A percentile compares a stretch with the other conserved stretches of the same genome.
Conservation (phyloP, 192 early-diverging fungal species). For the Mortierella claussenii region DNA sequence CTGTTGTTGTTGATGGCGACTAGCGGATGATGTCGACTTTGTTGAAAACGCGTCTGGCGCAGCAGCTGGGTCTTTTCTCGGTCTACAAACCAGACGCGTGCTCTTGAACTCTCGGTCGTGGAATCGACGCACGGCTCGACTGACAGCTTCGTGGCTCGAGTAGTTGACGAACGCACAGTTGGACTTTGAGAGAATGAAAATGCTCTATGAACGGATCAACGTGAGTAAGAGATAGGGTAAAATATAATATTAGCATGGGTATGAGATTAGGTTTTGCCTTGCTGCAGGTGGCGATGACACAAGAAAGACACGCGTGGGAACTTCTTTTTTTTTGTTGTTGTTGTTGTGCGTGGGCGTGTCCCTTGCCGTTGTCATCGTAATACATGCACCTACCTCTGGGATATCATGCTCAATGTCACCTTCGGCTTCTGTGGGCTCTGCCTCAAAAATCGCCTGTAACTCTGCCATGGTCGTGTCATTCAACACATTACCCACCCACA, state of each 20-base stretch:
- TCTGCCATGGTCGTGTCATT: slow-evolving; percentile 57
- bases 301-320: no score
- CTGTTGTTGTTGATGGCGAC: neutral
- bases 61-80: slow-evolving; percentile 52
- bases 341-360: no score
- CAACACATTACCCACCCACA: slow-evolving; percentile 63
- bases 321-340: no score
- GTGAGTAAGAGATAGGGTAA: no score
- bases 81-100: slow-evolving; percentile 57
- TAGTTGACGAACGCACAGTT: slow-evolving; percentile 65
- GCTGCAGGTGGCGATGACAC: no score
- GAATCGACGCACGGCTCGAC: slow-evolving; percentile 53
- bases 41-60: slow-evolving; percentile 16
- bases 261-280: no score
- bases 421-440: slow-evolving; percentile 54
- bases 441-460: slow-evolving; percentile 58
- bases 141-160: slow-evolving; percentile 58
- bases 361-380: no score
- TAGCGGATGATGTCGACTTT: slow-evolving; percentile 11
- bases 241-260: no score
- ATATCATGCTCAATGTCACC: slow-evolving; percentile 36
- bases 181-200: slow-evolving; percentile 58
- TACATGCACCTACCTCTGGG: slow-evolving; percentile 29
- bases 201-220: no score
- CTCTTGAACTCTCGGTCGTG: slow-evolving; percentile 60